phyloP scores from a whole-genome alignment of 768 basidiomycete genomes.

The Leccinum ochraceum region DNA sequence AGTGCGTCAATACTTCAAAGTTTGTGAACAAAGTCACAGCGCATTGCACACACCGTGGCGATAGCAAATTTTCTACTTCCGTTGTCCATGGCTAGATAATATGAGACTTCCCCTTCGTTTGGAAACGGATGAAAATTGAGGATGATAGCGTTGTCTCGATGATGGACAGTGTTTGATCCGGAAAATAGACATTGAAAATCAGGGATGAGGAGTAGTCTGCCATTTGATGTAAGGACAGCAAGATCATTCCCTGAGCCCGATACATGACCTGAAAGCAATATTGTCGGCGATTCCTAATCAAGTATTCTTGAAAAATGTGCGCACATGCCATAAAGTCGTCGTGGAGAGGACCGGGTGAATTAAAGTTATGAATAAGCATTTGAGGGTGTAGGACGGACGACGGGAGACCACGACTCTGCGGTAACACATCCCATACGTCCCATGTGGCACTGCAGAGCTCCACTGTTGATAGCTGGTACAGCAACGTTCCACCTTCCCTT shows the following conservation, averaged over 20 bases:
- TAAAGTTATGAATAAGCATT: slow-evolving; percentile 15
- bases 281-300: slow-evolving; percentile 1
- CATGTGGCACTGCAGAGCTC: slow-evolving; percentile 37
- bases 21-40: background rate
- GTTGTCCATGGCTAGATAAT: slow-evolving; percentile 51
- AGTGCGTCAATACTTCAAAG: background rate
- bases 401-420: slow-evolving; percentile 6
- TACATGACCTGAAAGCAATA: slow-evolving; percentile 38
- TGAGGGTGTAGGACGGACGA: slow-evolving; percentile 24
- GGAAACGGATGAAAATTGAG: slow-evolving; percentile 27
- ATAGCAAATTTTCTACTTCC: slow-evolving; percentile 42
- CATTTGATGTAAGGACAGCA: slow-evolving; percentile 31
- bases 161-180: slow-evolving; percentile 35
- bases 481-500: slow-evolving; percentile 43
- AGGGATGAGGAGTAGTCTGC: slow-evolving; percentile 29
- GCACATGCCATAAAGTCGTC: slow-evolving; percentile 32
- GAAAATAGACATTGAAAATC: slow-evolving; percentile 29
- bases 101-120: slow-evolving; percentile 29
- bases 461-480: slow-evolving; percentile 45
- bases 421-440: slow-evolving; percentile 26
- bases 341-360: slow-evolving; percentile 2
- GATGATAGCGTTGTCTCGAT: slow-evolving; percentile 37
- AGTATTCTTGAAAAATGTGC: background rate
- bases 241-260: slow-evolving; percentile 47
- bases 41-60: slow-evolving; percentile 41